phyloP scores from a whole-genome alignment of 805 yeast genomes.

The Schwanniomyces polymorphus region DNA sequence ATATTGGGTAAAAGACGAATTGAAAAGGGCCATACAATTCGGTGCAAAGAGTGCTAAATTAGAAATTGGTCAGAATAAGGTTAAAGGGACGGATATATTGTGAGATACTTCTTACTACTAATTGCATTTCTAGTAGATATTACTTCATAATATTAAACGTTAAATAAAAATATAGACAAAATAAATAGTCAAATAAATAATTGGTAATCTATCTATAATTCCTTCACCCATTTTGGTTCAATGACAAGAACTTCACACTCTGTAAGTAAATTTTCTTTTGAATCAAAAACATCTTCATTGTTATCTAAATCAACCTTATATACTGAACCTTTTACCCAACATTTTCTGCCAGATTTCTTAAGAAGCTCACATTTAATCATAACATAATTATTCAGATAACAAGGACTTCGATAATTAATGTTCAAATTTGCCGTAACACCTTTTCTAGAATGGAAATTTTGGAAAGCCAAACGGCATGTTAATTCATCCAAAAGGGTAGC shows the following conservation, averaged over 20 bases:
- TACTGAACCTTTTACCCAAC: slow-evolving; percentile 37
- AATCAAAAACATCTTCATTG: slow-evolving; percentile 16
- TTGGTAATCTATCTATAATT: slow-evolving; percentile 14
- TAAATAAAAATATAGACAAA: background rate
- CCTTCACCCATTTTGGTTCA: slow-evolving; percentile 41
- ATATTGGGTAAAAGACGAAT: slow-evolving; percentile 62
- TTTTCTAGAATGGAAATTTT: slow-evolving; percentile 35
- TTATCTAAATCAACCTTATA: slow-evolving; percentile 21
- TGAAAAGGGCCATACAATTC: slow-evolving; percentile 93
- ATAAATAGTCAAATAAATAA: background rate
- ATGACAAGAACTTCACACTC: slow-evolving; percentile 41
- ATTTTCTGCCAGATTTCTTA: slow-evolving; percentile 38
- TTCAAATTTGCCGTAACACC: slow-evolving; percentile 47
- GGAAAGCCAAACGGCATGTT: slow-evolving; percentile 43
- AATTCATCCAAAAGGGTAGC: slow-evolving; percentile 45
- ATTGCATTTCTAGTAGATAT: background rate
- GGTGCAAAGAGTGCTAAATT: slow-evolving; percentile 95
- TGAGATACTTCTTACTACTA: background rate
- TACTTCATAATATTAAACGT: background rate
- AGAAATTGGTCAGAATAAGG: slow-evolving; percentile 74
- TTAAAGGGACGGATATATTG: slow-evolving; percentile 67
- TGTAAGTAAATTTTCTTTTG: slow-evolving; percentile 23
- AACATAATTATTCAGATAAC: slow-evolving; percentile 28
- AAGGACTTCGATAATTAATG: slow-evolving; percentile 38
- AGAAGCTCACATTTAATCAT: slow-evolving; percentile 33